Base-by-base conservation (phyloP, 2,329 filamentous ascomycete species). In the Alternaria ethzedia region DNA sequence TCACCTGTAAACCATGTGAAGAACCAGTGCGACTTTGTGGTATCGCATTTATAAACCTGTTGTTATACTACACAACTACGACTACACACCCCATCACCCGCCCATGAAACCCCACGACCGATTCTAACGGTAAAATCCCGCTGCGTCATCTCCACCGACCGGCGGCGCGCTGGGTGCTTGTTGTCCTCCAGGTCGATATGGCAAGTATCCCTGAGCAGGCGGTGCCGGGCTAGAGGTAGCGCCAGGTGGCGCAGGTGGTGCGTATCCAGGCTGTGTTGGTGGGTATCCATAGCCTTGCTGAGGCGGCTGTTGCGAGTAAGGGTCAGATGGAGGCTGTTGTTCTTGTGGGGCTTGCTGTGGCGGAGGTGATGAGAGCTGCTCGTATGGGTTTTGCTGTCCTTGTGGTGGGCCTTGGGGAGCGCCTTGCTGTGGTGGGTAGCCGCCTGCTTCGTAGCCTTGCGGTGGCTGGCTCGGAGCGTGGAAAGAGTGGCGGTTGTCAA, bases 401-500 rank as follows among this genome's bases (percentile, higher is more conserved):
- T 59, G 65, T n/a, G 71, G 64, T 15, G 63, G 64, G 11, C 54
- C 67, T 57, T 69, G 64, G 23, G 68, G 70, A 28, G 63, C 49
- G 4, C 65, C 54, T 21, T 71, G 62, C 26, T 76, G 75, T 21
- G 73, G 70, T 13, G 73, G 78, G 58, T 77, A 76, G 15, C 69
- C 70, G 20, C 61, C 46, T 1, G 61, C 63, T 45, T 75, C 66
- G n/a, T 74, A 74, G 20, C 69, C 68, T 68, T 75, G 74, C 3
- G 69, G 68, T 56, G 64, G 65, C 55, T 70, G 71, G 30, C 60
- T 67, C 2, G 68, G 74, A 4, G 71, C 56, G 66, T 71, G 54
- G 65, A 82, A 81, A 17, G 79, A 80, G 46, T 82, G 79, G 12
- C 82, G 74, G 62, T 80, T 80, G 65, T 84, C 83, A 4, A 83